A percentile compares a stretch with the other conserved stretches of the same genome.
Conservation (phyloP, 306 rosid species). For the Coriaria nepalensis region DNA sequence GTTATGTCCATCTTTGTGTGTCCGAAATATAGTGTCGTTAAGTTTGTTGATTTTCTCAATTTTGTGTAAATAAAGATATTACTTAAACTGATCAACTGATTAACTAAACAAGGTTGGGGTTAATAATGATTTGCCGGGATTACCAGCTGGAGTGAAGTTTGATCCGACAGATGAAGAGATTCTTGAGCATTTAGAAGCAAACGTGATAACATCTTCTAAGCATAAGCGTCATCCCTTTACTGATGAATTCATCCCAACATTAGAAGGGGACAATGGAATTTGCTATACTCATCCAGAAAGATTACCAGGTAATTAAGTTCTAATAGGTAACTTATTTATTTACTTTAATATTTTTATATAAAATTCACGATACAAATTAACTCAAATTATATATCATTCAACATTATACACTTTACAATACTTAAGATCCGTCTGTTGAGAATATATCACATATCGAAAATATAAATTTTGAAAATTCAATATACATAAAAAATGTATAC, state of each 20-base stretch:
- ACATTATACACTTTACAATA: no score
- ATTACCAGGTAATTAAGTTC: slow-evolving; percentile 53
- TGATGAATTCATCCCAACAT: slow-evolving; percentile 72
- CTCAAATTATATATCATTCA: no score
- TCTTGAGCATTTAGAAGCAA: slow-evolving; percentile 76
- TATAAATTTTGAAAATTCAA: no score
- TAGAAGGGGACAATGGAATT: slow-evolving; percentile 80
- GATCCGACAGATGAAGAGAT: slow-evolving; percentile 86
- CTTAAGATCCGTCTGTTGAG: no score
- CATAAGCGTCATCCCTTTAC: slow-evolving; percentile 73
- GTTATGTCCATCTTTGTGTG: slow-evolving; percentile 15
- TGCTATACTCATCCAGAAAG: slow-evolving; percentile 93
- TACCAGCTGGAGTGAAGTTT: slow-evolving; percentile 86
- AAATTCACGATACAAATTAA: not conserved
- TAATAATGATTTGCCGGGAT: slow-evolving; percentile 56
- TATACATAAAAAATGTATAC: no score
- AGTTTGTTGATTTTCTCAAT: not conserved
- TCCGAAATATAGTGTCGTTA: not conserved
- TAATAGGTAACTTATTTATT: not conserved
- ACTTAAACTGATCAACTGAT: no score
- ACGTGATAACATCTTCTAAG: slow-evolving; percentile 31
- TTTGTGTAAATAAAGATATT: no score
- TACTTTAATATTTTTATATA: not conserved
- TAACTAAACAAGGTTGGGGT: slow-evolving; percentile 14
- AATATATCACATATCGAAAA: no score